Evolutionary conservation across 352 stramenopile genomes (phyloP).

Genomic region (Phytophthora europaea): DNA sequence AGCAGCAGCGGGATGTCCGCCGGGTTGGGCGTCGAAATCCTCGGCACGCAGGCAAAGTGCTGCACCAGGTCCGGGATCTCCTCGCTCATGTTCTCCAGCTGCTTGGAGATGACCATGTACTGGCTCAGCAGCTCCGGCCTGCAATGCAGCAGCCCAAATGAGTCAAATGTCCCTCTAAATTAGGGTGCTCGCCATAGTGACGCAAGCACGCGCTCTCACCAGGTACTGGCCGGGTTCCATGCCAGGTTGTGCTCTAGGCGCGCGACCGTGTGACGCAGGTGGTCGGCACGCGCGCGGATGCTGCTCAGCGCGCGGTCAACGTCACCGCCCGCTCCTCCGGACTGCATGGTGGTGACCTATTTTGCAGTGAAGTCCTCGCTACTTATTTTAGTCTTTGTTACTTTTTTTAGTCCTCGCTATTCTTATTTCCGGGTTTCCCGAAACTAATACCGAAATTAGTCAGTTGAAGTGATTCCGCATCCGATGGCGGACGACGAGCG

Average conservation of each 20-base stretch:
- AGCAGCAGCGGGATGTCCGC: slow-evolving; percentile 82
- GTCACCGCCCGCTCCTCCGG: slow-evolving; percentile 47
- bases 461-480: slow-evolving; percentile 22
- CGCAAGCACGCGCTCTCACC: slow-evolving; percentile 34
- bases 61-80: slow-evolving; percentile 88
- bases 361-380: too few species aligned
- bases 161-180: not conserved
- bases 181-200: not conserved
- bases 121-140: slow-evolving; percentile 87
- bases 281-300: slow-evolving; percentile 83
- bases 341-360: too few species aligned
- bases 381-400: too few species aligned
- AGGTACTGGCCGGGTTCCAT: slow-evolving; percentile 85
- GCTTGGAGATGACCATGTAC: slow-evolving; percentile 90
- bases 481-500: slow-evolving; percentile 30
- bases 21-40: slow-evolving; percentile 85
- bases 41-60: slow-evolving; percentile 86
- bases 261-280: slow-evolving; percentile 81
- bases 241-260: slow-evolving; percentile 83
- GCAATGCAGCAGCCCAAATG: not conserved
- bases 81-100: slow-evolving; percentile 91
- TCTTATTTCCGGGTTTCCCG: too few species aligned
- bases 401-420: too few species aligned
- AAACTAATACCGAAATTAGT: too few species aligned
- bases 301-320: slow-evolving; percentile 83